Percentiles rank a stretch among this genome's conserved stretches.
Evolutionary conservation across 2,329 filamentous ascomycete genomes (phyloP).

Genomic region (Nigrograna mackinnonii): DNA sequence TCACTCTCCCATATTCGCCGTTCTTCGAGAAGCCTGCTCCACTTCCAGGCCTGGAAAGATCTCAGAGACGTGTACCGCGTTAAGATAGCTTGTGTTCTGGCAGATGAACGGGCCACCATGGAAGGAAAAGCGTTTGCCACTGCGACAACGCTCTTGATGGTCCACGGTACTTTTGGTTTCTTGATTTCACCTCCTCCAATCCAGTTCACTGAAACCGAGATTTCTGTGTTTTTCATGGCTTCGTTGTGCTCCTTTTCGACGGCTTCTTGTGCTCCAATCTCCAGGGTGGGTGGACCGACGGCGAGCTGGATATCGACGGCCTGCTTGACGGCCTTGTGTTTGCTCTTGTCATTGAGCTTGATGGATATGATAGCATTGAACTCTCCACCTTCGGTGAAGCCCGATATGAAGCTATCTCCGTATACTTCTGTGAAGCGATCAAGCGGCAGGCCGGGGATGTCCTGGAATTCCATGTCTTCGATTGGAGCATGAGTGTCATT

Average conservation of each 20-base stretch:
- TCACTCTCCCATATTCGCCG: conserved; percentile 16
- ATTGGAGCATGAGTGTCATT: conserved; percentile 20
- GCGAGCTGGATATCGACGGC: conserved; percentile 34
- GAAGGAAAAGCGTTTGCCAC: conserved; percentile 38
- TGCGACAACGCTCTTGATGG: conserved; percentile 30
- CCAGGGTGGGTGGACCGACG: conserved; percentile 24
- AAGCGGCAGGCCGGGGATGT: conserved; percentile 26
- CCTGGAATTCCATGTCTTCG: conserved; percentile 27
- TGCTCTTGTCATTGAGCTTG: conserved; percentile 35
- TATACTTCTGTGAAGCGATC: conserved; percentile 37
- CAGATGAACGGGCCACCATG: conserved; percentile 33
- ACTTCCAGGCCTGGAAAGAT: conserved; percentile 34
- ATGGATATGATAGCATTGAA: conserved; percentile 39
- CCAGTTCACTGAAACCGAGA: conserved; percentile 39
- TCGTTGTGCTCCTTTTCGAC: conserved; percentile 23
- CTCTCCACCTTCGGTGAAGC: conserved; percentile 36
- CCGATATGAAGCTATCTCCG: conserved; percentile 37
- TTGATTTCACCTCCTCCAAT: conserved; percentile 37
- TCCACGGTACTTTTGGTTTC: conserved; percentile 33
- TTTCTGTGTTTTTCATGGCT: conserved; percentile 30
- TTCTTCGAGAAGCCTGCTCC: conserved; percentile 20
- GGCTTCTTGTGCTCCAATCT: conserved; percentile 25
- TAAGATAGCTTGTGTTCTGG: conserved; percentile 32
- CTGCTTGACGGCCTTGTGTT: conserved; percentile 33
- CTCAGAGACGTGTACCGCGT: conserved; percentile 33